Conservation (phyloP, 2,329 filamentous ascomycete genomes). For the Aspergillus versicolor region DNA sequence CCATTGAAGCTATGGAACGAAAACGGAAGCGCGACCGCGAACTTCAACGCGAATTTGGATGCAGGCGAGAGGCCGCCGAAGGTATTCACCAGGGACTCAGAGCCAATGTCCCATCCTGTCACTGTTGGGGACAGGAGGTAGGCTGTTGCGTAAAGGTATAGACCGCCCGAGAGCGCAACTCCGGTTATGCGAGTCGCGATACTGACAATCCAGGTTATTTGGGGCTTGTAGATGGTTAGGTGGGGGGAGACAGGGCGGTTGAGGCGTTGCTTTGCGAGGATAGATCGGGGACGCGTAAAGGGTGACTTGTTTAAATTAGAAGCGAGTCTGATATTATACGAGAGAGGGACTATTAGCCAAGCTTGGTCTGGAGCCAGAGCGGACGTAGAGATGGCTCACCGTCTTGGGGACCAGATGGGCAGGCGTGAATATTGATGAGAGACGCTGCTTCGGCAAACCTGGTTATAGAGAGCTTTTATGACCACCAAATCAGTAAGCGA, state of each 20-base stretch:
- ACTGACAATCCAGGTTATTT: constrained; percentile 74
- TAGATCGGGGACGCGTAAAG: too few species aligned
- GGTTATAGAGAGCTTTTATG: not conserved
- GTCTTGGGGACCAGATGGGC: too few species aligned
- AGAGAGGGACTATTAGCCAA: too few species aligned
- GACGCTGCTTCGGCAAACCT: too few species aligned
- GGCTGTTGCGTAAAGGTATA: constrained; percentile 73
- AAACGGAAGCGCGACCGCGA: constrained; percentile 58
- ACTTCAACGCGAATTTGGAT: constrained; percentile 57
- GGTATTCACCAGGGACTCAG: constrained; percentile 56
- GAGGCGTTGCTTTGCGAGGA: constrained; percentile 71
- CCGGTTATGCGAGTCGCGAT: constrained; percentile 79
- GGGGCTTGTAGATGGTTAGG: constrained; percentile 75
- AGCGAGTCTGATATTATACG: too few species aligned
- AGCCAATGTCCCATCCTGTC: constrained; percentile 65
- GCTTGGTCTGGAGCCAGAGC: too few species aligned
- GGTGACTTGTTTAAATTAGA: too few species aligned
- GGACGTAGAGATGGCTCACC: too few species aligned
- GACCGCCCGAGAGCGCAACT: constrained; percentile 62
- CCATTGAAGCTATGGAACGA: constrained; percentile 65
- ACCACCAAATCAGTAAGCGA: not conserved
- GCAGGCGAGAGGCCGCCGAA: constrained; percentile 59
- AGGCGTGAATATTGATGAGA: too few species aligned
- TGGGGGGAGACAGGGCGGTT: constrained; percentile 78
- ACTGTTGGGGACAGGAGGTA: constrained; percentile 72